A percentile compares a stretch with the other conserved stretches of the same genome.
phyloP scores from a whole-genome alignment of 352 stramenopile genomes.

The Lagenidium giganteum region DNA sequence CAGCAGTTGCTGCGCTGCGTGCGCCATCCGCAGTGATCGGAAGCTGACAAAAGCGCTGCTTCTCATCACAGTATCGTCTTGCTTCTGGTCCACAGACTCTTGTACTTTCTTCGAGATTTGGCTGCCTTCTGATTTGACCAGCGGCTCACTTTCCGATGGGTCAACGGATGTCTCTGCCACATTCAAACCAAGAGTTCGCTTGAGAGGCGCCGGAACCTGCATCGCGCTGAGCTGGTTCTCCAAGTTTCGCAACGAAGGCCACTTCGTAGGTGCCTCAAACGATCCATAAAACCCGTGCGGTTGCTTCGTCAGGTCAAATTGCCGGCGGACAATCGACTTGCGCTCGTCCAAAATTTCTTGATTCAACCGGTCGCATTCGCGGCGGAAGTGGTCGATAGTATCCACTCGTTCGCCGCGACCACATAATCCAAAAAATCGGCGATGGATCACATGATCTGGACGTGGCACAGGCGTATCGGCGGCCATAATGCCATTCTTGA shows the following conservation, averaged over 20 bases:
- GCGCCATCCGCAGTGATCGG: constrained; percentile 48
- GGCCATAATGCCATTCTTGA: constrained; percentile 12
- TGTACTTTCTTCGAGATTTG: too few relatives aligned
- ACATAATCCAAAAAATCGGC: constrained; percentile 43
- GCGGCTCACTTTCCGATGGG: constrained; percentile 2
- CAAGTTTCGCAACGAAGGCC: constrained; percentile 6
- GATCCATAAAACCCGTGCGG: constrained; percentile 20
- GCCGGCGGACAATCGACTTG: constrained; percentile 40
- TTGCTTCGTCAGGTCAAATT: constrained; percentile 28
- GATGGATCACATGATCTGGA: constrained; percentile 29
- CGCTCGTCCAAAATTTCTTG: constrained; percentile 37
- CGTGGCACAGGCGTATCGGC: constrained; percentile 21
- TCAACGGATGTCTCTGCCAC: constrained; percentile 1
- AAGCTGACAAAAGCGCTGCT: constrained; percentile 73
- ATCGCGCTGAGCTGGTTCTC: constrained; percentile 7
- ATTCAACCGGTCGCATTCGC: constrained; percentile 45
- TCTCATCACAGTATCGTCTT: constrained; percentile 35
- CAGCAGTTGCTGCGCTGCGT: constrained; percentile 66
- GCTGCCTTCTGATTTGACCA: too few relatives aligned
- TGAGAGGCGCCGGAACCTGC: constrained; percentile 3
- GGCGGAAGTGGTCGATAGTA: constrained; percentile 50
- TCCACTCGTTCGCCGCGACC: constrained; percentile 41
- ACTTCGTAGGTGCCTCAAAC: constrained; percentile 1
- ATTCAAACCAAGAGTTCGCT: not conserved
- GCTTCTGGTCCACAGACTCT: not conserved